Base-by-base conservation (phyloP, 257 asterid species). In the Solanum virginianum region DNA sequence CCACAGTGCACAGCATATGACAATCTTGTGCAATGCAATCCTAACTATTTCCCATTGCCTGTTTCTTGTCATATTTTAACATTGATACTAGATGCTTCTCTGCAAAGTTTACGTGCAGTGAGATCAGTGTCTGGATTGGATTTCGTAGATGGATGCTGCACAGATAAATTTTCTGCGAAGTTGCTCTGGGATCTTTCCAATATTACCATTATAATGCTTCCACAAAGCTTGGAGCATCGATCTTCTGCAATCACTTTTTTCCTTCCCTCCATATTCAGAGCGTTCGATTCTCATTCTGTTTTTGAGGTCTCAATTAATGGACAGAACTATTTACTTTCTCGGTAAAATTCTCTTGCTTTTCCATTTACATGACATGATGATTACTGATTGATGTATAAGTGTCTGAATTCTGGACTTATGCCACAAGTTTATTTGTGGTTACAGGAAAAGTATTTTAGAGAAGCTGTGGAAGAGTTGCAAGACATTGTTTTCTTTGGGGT, bases 121-220 rank as follows among this genome's bases (percentile, higher is more conserved):
- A 90, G 87, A 82, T 80, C 74, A 83, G 82, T 63, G 77, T 74
- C 88, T 59, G 88, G 85, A 80, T 71, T 89, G 87, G 85, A 86
- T 60, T 68, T 55, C 66, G 90, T 71, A 86, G 89, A 83, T 74
- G 89, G 86, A 75, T 82, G 84, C 86, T 75, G 9, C 75, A 88
- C 88, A 68, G 85, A 84, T 55, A 41, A 54, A 83, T 89, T 94
- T 89, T 92, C 94, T 77, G 93, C 94, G 84, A 93, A 92, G 89
- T 66, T 95, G 87, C 92, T 93, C 49, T 94, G 98, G 97, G 98
- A 94, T 91, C 93, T 95, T 81, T 92, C 90, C 86, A 87, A 90
- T 88, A 82, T 94, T 89, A 81, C 93, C 29, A 85, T 92, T 87
- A 89, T 87, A 85, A 93, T 95, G 98, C 91, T 95, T 86, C 89